phyloP scores from a whole-genome alignment of 371 early-diverging fungal species.

The Mortierella sp. region DNA sequence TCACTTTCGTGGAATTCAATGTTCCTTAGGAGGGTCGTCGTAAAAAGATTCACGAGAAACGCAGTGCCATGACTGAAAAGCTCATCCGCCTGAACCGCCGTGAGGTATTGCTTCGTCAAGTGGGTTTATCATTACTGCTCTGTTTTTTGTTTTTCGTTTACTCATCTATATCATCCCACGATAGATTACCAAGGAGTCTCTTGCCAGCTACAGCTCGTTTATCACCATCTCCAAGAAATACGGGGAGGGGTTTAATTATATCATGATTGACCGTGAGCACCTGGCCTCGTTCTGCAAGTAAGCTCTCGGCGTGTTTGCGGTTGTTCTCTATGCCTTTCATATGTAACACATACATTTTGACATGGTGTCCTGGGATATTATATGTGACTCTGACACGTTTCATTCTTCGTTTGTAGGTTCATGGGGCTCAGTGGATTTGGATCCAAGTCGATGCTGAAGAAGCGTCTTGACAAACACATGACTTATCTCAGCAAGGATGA shows the following conservation, averaged over 20 bases:
- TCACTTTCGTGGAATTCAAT: conserved; percentile 2
- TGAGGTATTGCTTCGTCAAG: conserved; percentile 24
- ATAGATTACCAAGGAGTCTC: conserved; percentile 64
- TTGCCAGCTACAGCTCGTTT: conserved; percentile 60
- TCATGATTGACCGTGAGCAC: conserved; percentile 62
- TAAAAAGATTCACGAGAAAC: conserved; percentile 66
- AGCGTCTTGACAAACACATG: conserved; percentile 65
- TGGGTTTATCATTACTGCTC: background rate
- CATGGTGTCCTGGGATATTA: background rate
- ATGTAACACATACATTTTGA: background rate
- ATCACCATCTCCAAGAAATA: conserved; percentile 60
- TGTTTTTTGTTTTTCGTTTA: background rate
- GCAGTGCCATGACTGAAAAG: conserved; percentile 64
- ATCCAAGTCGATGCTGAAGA: conserved; percentile 62
- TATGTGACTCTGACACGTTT: background rate
- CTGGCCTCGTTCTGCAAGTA: conserved; percentile 67
- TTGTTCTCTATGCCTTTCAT: background rate
- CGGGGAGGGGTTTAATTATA: conserved; percentile 63
- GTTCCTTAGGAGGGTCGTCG: conserved; percentile 61
- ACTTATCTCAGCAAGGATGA: conserved; percentile 66
- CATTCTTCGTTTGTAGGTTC: conserved; percentile 53
- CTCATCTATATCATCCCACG: background rate
- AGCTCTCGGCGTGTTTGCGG: background rate
- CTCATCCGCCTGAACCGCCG: conserved; percentile 53
- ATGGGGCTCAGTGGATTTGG: conserved; percentile 69